Percentiles rank a stretch among this genome's conserved stretches.
phyloP scores from a whole-genome alignment of 2,329 filamentous ascomycete species.

The Diaporthe nobilis region DNA sequence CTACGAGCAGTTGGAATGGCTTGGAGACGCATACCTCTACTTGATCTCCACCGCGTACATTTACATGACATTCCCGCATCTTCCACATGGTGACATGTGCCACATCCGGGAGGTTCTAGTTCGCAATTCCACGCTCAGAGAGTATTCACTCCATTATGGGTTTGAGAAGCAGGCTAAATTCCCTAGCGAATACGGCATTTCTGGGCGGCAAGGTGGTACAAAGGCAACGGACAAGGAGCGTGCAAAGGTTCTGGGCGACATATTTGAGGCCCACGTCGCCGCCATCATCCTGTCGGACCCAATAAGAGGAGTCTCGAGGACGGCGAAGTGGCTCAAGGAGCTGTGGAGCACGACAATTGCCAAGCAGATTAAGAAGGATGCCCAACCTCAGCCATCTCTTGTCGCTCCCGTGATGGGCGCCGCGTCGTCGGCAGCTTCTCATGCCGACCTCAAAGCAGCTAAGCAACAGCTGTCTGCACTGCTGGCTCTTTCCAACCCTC shows the following conservation, averaged over 20 bases:
- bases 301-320: conserved; percentile 70
- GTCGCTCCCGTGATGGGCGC: conserved; percentile 37
- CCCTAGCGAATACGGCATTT: conserved; percentile 60
- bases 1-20: conserved; percentile 90
- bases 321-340: conserved; percentile 78
- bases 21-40: conserved; percentile 90
- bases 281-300: conserved; percentile 80
- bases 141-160: conserved; percentile 78
- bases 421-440: conserved; percentile 65
- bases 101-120: conserved; percentile 85
- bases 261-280: conserved; percentile 93
- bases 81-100: conserved; percentile 78
- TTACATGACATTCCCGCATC: conserved; percentile 76
- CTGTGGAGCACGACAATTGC: conserved; percentile 80
- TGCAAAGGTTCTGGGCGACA: conserved; percentile 84
- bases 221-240: conserved; percentile 64
- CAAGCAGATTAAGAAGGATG: conserved; percentile 61
- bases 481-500: conserved; percentile 31
- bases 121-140: conserved; percentile 82
- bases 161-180: conserved; percentile 76
- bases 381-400: conserved; percentile 24
- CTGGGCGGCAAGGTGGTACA: conserved; percentile 54
- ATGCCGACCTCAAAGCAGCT: conserved; percentile 44
- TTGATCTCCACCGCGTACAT: conserved; percentile 82
- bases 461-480: conserved; percentile 65